Conservation (phyloP, 2,329 filamentous ascomycete genomes). For the Apiospora kogelbergensis region DNA sequence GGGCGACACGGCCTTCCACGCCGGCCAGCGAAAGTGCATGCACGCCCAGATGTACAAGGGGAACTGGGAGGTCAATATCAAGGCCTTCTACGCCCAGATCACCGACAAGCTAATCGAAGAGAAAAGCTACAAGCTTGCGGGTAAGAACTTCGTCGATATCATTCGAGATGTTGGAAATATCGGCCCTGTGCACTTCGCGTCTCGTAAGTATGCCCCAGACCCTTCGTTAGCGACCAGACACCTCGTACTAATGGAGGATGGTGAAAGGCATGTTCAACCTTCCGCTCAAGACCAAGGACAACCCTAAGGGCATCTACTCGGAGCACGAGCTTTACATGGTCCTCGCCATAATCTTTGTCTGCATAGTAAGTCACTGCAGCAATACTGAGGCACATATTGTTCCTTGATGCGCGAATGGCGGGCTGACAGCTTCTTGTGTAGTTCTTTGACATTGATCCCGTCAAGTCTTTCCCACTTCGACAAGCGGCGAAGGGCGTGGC, state of each 20-base stretch:
- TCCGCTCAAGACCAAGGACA: conserved; percentile 62
- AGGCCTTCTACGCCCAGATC: conserved; percentile 65
- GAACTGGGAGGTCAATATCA: conserved; percentile 62
- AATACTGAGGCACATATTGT: not conserved
- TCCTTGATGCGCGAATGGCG: not conserved
- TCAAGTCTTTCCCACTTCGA: conserved; percentile 64
- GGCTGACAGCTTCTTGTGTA: not conserved
- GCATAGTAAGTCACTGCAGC: conserved; percentile 37
- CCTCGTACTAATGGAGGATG: not conserved
- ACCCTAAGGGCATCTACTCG: conserved; percentile 57
- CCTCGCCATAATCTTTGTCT: conserved; percentile 64
- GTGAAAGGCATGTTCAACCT: conserved; percentile 53
- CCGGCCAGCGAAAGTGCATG: conserved; percentile 52
- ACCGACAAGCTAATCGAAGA: conserved; percentile 61
- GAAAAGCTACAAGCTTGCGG: conserved; percentile 63
- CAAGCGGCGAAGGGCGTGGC: conserved; percentile 58
- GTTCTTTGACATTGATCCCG: conserved; percentile 66
- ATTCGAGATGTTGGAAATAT: conserved; percentile 70
- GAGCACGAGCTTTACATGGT: conserved; percentile 60
- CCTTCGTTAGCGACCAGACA: too few relatives aligned
- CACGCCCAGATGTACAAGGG: conserved; percentile 59
- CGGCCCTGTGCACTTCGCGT: conserved; percentile 62
- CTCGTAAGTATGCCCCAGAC: conserved; percentile 35
- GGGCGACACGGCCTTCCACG: conserved; percentile 48
- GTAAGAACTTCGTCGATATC: conserved; percentile 68